phyloP scores from a whole-genome alignment of 2,329 filamentous ascomycete species.

The Colletotrichum echinochloae region DNA sequence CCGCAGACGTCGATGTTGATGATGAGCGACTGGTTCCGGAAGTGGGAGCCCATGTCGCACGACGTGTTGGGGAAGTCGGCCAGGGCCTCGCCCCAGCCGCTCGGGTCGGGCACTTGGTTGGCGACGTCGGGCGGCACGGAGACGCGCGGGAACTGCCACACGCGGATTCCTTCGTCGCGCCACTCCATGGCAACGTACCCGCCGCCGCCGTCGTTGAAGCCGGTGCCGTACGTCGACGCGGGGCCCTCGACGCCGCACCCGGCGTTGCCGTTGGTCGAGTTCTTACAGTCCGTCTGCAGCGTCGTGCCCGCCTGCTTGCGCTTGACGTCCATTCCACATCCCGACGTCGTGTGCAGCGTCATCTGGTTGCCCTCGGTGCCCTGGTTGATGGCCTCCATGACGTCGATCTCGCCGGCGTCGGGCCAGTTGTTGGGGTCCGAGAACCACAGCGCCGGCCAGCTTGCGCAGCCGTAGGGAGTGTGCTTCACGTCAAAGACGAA shows the following conservation, averaged over 20 bases:
- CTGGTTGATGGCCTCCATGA: conserved; percentile 70
- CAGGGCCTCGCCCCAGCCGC: conserved; percentile 69
- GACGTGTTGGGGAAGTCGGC: conserved; percentile 75
- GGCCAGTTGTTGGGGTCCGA: conserved; percentile 72
- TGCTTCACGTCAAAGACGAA: conserved; percentile 76
- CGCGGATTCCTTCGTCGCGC: conserved; percentile 69
- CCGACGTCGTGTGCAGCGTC: conserved; percentile 67
- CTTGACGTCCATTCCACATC: conserved; percentile 65
- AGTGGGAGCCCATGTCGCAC: conserved; percentile 70
- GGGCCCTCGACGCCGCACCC: conserved; percentile 67
- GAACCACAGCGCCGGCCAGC: conserved; percentile 76
- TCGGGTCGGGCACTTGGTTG: conserved; percentile 66
- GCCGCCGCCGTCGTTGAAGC: conserved; percentile 66
- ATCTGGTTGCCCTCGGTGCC: conserved; percentile 67
- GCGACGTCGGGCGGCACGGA: conserved; percentile 65
- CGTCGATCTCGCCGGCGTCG: conserved; percentile 72
- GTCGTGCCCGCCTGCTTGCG: conserved; percentile 64
- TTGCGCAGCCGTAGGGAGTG: conserved; percentile 72
- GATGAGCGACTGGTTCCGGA: conserved; percentile 74
- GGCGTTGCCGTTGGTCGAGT: conserved; percentile 62
- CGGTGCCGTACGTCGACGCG: conserved; percentile 60
- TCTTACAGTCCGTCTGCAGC: conserved; percentile 61
- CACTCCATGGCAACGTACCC: conserved; percentile 73
- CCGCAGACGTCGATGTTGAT: conserved; percentile 76
- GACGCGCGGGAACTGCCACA: conserved; percentile 69